Percentiles rank a stretch among this genome's conserved stretches.
These are phyloP conservation scores for Citrullus colocynthis DNA, from an alignment of 306 rosid species.

Conservation along the genomic window DNA sequence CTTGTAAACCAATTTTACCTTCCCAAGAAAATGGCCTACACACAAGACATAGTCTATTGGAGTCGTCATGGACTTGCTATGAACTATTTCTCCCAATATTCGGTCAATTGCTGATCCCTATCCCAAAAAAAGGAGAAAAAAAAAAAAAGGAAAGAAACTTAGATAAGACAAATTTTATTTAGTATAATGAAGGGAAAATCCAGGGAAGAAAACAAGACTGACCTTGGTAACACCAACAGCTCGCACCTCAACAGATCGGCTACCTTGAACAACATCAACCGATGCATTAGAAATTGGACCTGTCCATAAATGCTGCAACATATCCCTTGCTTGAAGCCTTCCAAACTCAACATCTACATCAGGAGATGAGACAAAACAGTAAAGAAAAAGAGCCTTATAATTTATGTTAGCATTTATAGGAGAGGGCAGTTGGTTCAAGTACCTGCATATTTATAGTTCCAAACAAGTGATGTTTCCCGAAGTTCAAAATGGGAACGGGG, in stretches of 20 bases:
- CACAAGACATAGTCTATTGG: slow-evolving; percentile 90
- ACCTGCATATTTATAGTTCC: slow-evolving; percentile 96
- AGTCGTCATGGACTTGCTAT: slow-evolving; percentile 68
- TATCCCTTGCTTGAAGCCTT: slow-evolving; percentile 93
- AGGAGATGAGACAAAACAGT: slow-evolving; percentile 11
- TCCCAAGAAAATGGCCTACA: slow-evolving; percentile 79
- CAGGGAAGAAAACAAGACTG: slow-evolving; percentile 7
- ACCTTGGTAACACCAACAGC: slow-evolving; percentile 96
- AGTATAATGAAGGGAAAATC: background rate
- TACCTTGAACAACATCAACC: slow-evolving; percentile 90
- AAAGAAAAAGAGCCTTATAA: slow-evolving; percentile 2
- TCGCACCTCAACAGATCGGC: slow-evolving; percentile 82
- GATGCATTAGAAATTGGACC: slow-evolving; percentile 97
- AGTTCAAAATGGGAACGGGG: slow-evolving; percentile 86
- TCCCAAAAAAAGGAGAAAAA: background rate
- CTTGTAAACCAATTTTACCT: slow-evolving; percentile 33
- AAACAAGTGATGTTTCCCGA: slow-evolving; percentile 71
- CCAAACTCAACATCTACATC: slow-evolving; percentile 79
- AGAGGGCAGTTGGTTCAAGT: background rate
- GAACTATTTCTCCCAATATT: slow-evolving; percentile 80
- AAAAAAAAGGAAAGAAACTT: background rate
- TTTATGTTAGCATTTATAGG: background rate
- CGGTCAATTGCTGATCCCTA: slow-evolving; percentile 98
- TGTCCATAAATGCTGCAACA: slow-evolving; percentile 90
- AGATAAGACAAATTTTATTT: background rate